Percentiles rank a stretch among this genome's conserved stretches.
Conservation (phyloP, 139 green algal genomes). For the Chlorella ohadii region DNA sequence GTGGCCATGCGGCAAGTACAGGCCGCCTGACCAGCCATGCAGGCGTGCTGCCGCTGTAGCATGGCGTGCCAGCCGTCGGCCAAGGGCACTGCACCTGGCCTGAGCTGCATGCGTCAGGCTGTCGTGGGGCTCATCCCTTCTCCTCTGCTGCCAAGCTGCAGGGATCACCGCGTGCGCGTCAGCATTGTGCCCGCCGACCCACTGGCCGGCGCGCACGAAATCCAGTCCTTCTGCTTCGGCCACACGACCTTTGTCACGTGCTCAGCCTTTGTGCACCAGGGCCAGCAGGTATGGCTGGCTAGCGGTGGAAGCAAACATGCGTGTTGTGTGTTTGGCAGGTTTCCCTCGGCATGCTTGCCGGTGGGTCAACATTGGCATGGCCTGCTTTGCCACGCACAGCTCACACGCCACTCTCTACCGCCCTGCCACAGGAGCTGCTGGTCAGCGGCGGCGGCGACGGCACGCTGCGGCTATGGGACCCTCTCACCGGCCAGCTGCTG, state of each 20-base stretch:
- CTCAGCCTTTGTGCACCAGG: conserved; percentile 55
- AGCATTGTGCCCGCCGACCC: conserved; percentile 55
- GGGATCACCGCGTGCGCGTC: conserved; percentile 78
- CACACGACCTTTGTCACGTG: conserved; percentile 79
- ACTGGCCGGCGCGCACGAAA: conserved; percentile 72
- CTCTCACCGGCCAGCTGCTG: conserved; percentile 40
- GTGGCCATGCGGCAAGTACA: no score
- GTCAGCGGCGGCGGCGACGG: conserved; percentile 75
- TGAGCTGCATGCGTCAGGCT: background rate
- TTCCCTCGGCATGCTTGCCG: no score
- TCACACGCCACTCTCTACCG: no score
- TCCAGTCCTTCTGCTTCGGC: conserved; percentile 89
- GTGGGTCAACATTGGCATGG: no score
- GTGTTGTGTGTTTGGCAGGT: no score
- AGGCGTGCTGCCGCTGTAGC: no score
- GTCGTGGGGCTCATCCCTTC: background rate
- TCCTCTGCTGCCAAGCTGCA: background rate
- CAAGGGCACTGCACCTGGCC: no score
- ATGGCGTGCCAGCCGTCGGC: no score
- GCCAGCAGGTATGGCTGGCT: background rate
- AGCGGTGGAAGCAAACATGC: no score
- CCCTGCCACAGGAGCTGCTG: conserved; percentile 47
- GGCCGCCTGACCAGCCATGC: no score
- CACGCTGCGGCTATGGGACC: conserved; percentile 75
- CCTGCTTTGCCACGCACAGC: no score